Conservation (phyloP, 148 eudicot species). For the Selenicereus undatus region DNA sequence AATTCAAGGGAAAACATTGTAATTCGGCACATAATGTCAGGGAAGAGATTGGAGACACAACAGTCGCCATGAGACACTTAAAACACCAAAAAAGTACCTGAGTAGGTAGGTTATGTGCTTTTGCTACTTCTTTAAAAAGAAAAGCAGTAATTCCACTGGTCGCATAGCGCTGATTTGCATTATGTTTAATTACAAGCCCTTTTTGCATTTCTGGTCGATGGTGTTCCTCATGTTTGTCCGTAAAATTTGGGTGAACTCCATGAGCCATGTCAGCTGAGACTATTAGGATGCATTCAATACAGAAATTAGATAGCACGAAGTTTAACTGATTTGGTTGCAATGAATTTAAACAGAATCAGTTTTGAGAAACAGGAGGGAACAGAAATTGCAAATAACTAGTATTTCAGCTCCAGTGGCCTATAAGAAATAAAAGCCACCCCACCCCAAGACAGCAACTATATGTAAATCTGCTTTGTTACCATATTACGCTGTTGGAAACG, state of each 20-base stretch:
- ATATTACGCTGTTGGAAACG: background rate
- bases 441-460: background rate
- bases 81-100: conserved; percentile 49
- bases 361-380: background rate
- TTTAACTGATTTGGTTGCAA: conserved; percentile 8
- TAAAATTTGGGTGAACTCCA: conserved; percentile 94
- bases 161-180: conserved; percentile 97
- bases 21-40: background rate
- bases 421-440: background rate
- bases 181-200: conserved; percentile 94
- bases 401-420: background rate
- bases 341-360: background rate
- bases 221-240: conserved; percentile 89
- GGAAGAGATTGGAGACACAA: background rate
- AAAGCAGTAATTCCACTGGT: conserved; percentile 89
- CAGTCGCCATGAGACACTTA: background rate
- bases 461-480: background rate
- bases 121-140: conserved; percentile 92
- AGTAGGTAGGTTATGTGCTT: conserved; percentile 73
- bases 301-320: conserved; percentile 6
- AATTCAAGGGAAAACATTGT: too few species aligned
- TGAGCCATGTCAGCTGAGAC: conserved; percentile 99
- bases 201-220: conserved; percentile 89
- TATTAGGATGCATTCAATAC: conserved; percentile 15
- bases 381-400: background rate